Evolutionary conservation across 768 basidiomycete genomes (phyloP), one percentile per base, ranked within the genome.

Genomic region (Mycena crocata): DNA sequence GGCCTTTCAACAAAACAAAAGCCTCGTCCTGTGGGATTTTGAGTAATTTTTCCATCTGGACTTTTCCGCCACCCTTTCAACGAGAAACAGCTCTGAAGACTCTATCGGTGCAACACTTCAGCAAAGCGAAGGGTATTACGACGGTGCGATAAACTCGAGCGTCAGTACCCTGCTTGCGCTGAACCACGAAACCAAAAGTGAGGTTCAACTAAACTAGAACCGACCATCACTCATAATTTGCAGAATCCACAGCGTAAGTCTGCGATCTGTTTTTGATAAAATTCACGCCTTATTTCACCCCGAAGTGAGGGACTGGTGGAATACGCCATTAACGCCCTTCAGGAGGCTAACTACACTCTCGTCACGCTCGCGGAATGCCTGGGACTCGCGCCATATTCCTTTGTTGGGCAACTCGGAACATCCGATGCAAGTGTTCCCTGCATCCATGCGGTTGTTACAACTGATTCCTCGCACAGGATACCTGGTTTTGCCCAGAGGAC

Each of bases 281-380:
- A n/a, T n/a, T n/a, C n/a, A n/a, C n/a, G n/a, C n/a, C n/a, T n/a
- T n/a, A n/a, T n/a, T n/a, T n/a, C n/a, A n/a, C n/a, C n/a, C n/a
- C n/a, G n/a, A n/a, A 68, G 67, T 14, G 8, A 30, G 17, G 3
- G 59, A 14, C 44, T 69, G 7, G 57, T 71, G 19, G 72, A 68
- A 2, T 67, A 61, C 37, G 73, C 63, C 6, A 74, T 77, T 28
- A 21, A 46, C 46, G 76, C 76, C 51, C 63, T 84, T 50, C 72
- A 79, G 56, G 73, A 67, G 0, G 81, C 82, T 23, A 81, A 82
- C 10, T 84, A 83, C 64, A 73, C 69, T n/a, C 78, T 85, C 21
- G 82, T 85, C 35, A 80, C 79, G 40, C 63, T 84, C 35, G 73
- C 83, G 37, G 80, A 83, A 57, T 84, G 82, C 69, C 72, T 82